These are phyloP conservation scores for Jatropha curcas DNA, from an alignment of 345 rosid genomes.

Conservation along the genomic window DNA sequence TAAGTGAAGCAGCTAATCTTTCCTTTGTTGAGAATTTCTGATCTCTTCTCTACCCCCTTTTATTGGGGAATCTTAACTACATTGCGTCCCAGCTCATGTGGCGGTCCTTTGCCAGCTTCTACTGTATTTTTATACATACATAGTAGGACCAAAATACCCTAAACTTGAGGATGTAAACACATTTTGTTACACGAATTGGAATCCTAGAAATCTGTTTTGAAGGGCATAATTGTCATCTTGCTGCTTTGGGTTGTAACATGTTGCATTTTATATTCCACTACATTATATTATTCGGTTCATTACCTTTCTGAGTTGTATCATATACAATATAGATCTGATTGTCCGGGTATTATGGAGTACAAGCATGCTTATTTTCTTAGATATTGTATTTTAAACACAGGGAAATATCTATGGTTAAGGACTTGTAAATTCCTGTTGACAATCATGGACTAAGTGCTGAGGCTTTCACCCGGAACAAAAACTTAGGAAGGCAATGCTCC, in stretches of 20 bases:
- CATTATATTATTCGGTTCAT: constrained; percentile 5
- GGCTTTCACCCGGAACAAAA: neutral
- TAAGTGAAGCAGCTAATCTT: constrained; percentile 3
- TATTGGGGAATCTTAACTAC: constrained; percentile 37
- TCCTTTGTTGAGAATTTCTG: constrained; percentile 21
- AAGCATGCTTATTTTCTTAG: neutral
- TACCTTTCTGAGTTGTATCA: neutral
- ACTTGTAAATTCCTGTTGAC: neutral
- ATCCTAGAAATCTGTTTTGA: constrained; percentile 14
- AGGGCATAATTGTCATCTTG: constrained; percentile 30
- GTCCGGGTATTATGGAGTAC: neutral
- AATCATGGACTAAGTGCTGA: neutral
- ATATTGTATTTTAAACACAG: neutral
- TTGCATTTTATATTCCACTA: constrained; percentile 11
- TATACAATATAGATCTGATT: constrained; percentile 4
- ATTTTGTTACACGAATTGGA: constrained; percentile 5
- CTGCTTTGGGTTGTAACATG: neutral
- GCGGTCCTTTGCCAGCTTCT: constrained; percentile 24
- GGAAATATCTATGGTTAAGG: neutral
- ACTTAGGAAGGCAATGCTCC: constrained; percentile 7
- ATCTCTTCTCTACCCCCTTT: constrained; percentile 22
- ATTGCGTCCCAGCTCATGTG: constrained; percentile 61
- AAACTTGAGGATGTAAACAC: constrained; percentile 7
- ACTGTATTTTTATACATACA: constrained; percentile 4
- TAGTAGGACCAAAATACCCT: constrained; percentile 44